Conservation (phyloP, 2,329 filamentous ascomycete species). For the Pleochaeta shiraiana region DNA sequence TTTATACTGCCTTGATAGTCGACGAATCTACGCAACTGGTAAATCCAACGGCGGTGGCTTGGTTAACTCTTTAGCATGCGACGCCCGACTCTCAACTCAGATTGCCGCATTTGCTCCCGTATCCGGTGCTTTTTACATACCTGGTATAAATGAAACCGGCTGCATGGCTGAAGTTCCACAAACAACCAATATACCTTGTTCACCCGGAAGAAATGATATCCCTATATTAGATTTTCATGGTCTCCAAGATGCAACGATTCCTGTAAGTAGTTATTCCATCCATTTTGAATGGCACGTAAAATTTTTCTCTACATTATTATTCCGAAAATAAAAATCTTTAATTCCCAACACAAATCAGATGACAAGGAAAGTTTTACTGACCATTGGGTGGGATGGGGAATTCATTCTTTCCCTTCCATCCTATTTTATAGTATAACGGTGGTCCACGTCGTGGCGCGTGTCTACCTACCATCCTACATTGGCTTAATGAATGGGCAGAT, state of each 20-base stretch:
- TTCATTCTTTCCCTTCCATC: too few species aligned
- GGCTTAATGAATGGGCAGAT: conserved; percentile 21
- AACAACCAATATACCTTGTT: conserved; percentile 21
- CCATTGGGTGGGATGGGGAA: too few species aligned
- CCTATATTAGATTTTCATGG: conserved; percentile 32
- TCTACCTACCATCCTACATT: conserved; percentile 24
- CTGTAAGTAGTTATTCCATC: not conserved
- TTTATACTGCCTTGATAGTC: conserved; percentile 22
- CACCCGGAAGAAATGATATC: conserved; percentile 18
- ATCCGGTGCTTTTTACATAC: conserved; percentile 23
- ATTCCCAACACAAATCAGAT: too few species aligned
- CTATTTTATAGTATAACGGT: conserved; percentile 23
- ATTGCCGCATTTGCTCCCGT: conserved; percentile 27
- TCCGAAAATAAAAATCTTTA: not conserved
- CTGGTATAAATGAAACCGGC: conserved; percentile 16
- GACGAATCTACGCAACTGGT: conserved; percentile 23
- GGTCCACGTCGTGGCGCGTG: conserved; percentile 22
- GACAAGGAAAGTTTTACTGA: too few species aligned
- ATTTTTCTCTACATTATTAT: not conserved
- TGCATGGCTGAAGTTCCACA: conserved; percentile 12
- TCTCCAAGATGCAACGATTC: conserved; percentile 24
- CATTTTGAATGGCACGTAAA: not conserved
- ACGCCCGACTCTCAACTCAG: conserved; percentile 18
- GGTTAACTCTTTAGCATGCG: conserved; percentile 23
- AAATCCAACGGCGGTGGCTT: conserved; percentile 27